These are phyloP conservation scores for Monosporozyma aerobia DNA, from an alignment of 805 yeast genomes.

Conservation along the genomic window DNA sequence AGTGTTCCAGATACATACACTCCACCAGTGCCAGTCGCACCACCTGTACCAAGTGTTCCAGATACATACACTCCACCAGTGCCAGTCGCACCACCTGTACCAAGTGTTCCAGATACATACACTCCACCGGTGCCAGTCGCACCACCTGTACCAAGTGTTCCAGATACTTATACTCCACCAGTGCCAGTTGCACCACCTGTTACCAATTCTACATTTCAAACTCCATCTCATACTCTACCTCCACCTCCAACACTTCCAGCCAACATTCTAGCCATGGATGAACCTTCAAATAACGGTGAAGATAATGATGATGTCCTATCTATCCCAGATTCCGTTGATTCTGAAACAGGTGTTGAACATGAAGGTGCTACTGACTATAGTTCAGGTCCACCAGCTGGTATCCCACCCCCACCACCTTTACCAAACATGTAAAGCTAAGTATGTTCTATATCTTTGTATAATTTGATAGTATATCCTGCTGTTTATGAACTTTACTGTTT, in stretches of 20 bases:
- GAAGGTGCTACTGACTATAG: background rate
- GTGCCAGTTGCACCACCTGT: slow-evolving; percentile 17
- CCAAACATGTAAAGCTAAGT: background rate
- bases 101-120: slow-evolving; percentile 31
- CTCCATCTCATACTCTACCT: slow-evolving; percentile 1
- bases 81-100: slow-evolving; percentile 39
- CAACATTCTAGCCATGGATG: background rate
- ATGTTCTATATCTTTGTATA: background rate
- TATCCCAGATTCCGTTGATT: slow-evolving; percentile 30
- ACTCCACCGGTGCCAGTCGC: slow-evolving; percentile 6
- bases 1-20: slow-evolving; percentile 6
- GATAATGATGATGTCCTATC: slow-evolving; percentile 26
- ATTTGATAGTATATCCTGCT: background rate
- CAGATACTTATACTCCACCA: slow-evolving; percentile 10
- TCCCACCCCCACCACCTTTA: slow-evolving; percentile 29
- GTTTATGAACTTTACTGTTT: background rate
- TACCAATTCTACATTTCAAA: background rate
- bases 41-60: slow-evolving; percentile 2
- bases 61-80: slow-evolving; percentile 19
- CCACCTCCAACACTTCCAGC: slow-evolving; percentile 3
- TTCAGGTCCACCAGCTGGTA: slow-evolving; percentile 14
- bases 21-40: slow-evolving; percentile 1
- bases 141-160: slow-evolving; percentile 4
- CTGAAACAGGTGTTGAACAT: slow-evolving; percentile 15
- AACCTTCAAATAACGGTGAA: background rate